These are phyloP conservation scores for Saccharomyces hybrid DNA, from an alignment of 1,139 yeast species.

Conservation along the genomic window DNA sequence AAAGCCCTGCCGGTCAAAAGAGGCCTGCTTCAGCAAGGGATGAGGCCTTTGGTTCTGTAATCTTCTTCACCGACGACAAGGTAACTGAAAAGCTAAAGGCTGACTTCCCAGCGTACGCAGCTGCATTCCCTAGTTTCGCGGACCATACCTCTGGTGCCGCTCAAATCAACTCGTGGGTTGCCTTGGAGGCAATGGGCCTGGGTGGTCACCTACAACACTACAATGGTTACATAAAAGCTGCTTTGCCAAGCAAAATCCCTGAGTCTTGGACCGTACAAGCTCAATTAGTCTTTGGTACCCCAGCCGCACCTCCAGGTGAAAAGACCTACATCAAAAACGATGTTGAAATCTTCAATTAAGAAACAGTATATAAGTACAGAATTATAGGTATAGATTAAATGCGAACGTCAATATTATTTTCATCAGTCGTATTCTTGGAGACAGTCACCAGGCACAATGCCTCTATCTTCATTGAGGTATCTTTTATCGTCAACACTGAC, in stretches of 20 bases:
- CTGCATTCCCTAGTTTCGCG: slow-evolving; percentile 39
- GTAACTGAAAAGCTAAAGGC: slow-evolving; percentile 35
- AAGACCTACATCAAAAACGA: slow-evolving; percentile 35
- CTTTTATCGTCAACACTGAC: slow-evolving; percentile 8
- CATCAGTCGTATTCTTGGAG: slow-evolving; percentile 11
- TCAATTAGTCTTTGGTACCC: slow-evolving; percentile 41
- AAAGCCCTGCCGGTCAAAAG: slow-evolving; percentile 32
- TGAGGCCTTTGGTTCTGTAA: slow-evolving; percentile 40
- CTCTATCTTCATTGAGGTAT: slow-evolving; percentile 34
- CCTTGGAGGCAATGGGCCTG: slow-evolving; percentile 36
- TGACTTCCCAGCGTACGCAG: slow-evolving; percentile 36
- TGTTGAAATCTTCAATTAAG: slow-evolving; percentile 29
- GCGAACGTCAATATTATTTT: not conserved
- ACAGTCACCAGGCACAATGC: slow-evolving; percentile 35
- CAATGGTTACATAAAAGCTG: slow-evolving; percentile 37
- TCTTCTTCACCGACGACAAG: slow-evolving; percentile 39
- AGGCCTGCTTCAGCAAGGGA: slow-evolving; percentile 37
- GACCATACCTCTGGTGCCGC: slow-evolving; percentile 42
- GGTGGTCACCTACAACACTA: slow-evolving; percentile 45
- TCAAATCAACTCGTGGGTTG: slow-evolving; percentile 41
- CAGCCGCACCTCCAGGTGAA: slow-evolving; percentile 31
- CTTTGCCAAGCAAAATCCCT: slow-evolving; percentile 35
- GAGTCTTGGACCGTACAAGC: slow-evolving; percentile 38
- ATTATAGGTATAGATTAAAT: not conserved
- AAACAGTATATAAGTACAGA: not conserved